Conservation (phyloP, 2,329 filamentous ascomycete species). For the Purpureocillium takamizusanense region DNA sequence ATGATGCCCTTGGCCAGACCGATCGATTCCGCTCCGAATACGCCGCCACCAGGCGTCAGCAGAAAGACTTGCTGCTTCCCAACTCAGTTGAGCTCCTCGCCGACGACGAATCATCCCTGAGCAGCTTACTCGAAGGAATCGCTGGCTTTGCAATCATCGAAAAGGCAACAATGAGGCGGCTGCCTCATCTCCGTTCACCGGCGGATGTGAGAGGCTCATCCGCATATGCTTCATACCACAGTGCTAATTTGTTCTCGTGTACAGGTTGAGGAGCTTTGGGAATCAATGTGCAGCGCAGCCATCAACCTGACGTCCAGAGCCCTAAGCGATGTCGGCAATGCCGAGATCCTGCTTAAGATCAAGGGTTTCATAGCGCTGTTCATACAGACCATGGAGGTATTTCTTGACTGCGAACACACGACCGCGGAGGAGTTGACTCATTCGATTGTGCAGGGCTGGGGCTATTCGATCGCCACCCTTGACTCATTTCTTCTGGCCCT, state of each 20-base stretch:
- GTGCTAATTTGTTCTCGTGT: slow-evolving; percentile 2
- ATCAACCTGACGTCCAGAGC: slow-evolving; percentile 76
- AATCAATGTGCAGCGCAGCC: slow-evolving; percentile 88
- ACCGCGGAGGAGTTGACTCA: too few species aligned
- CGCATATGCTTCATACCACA: too few species aligned
- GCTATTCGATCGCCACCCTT: slow-evolving; percentile 72
- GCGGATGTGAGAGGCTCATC: slow-evolving; percentile 59
- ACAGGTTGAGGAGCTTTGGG: slow-evolving; percentile 95
- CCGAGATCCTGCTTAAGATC: slow-evolving; percentile 85
- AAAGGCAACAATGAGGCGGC: slow-evolving; percentile 81
- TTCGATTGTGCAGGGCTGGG: slow-evolving; percentile 58
- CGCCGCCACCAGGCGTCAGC: slow-evolving; percentile 77
- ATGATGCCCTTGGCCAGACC: slow-evolving; percentile 84
- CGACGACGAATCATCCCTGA: slow-evolving; percentile 79
- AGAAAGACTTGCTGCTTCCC: slow-evolving; percentile 85
- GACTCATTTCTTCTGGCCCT: slow-evolving; percentile 80
- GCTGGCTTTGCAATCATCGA: slow-evolving; percentile 96
- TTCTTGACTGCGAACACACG: slow-evolving; percentile 12
- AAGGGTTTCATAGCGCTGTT: slow-evolving; percentile 90
- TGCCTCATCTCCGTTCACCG: slow-evolving; percentile 70
- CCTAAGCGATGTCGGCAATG: slow-evolving; percentile 71
- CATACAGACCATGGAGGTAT: slow-evolving; percentile 94
- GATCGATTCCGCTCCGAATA: slow-evolving; percentile 90
- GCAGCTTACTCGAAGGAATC: slow-evolving; percentile 85
- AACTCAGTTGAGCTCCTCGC: slow-evolving; percentile 65